phyloP scores from a whole-genome alignment of 2,329 filamentous ascomycete species.

The Aspergillus vadensis region DNA sequence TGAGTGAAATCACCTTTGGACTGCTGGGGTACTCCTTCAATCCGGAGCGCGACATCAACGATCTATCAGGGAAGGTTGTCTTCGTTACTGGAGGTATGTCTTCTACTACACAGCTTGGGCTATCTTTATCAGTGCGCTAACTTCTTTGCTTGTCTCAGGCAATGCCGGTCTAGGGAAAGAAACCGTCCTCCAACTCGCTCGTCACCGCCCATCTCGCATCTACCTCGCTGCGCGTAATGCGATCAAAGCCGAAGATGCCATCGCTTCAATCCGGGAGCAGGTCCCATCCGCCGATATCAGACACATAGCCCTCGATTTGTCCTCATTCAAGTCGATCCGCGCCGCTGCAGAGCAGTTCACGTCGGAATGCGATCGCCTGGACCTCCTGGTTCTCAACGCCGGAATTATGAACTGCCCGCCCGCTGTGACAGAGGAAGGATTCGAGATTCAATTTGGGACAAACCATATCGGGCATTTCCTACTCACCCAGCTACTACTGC shows the following conservation, averaged over 20 bases:
- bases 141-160: conserved; percentile 30
- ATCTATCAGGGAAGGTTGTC: conserved; percentile 53
- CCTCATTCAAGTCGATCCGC: conserved; percentile 53
- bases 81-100: conserved; percentile 54
- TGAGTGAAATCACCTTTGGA: conserved; percentile 39
- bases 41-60: conserved; percentile 49
- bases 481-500: conserved; percentile 47
- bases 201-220: conserved; percentile 55
- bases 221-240: conserved; percentile 57
- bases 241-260: conserved; percentile 46
- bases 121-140: conserved; percentile 1
- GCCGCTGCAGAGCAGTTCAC: conserved; percentile 48
- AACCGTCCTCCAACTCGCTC: conserved; percentile 51
- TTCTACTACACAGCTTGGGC: background rate
- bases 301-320: conserved; percentile 53
- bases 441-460: conserved; percentile 50
- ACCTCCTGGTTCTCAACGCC: conserved; percentile 51
- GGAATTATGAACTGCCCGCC: conserved; percentile 49
- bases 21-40: conserved; percentile 40
- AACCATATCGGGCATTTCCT: conserved; percentile 52
- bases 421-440: conserved; percentile 42
- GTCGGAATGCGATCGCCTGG: conserved; percentile 44
- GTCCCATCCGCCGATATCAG: conserved; percentile 43
- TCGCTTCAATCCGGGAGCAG: conserved; percentile 44
- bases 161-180: conserved; percentile 52